phyloP scores from a whole-genome alignment of 2,329 filamentous ascomycete species.

The Arthroderma uncinatum region DNA sequence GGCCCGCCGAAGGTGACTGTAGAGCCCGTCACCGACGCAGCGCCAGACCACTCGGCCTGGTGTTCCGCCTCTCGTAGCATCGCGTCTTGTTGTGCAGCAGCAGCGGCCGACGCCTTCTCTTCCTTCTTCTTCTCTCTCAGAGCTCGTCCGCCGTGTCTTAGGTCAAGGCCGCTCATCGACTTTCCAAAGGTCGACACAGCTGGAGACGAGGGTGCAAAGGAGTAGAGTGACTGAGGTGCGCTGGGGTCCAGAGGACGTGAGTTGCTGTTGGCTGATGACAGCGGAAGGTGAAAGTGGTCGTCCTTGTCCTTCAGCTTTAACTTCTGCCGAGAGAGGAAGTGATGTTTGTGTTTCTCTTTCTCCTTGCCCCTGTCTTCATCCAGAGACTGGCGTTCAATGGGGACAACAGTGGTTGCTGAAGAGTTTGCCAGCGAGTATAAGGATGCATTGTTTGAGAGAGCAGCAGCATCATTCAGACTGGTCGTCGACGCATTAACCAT shows the following conservation, averaged over 20 bases:
- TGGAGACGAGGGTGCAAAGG: conserved; percentile 54
- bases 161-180: conserved; percentile 67
- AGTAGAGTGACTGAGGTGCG: conserved; percentile 53
- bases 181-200: conserved; percentile 59
- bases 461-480: conserved; percentile 45
- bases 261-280: conserved; percentile 56
- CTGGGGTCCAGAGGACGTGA: conserved; percentile 53
- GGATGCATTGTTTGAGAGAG: conserved; percentile 34
- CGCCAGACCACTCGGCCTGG: conserved; percentile 25
- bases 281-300: conserved; percentile 45
- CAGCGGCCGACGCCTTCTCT: conserved; percentile 41
- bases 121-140: conserved; percentile 72
- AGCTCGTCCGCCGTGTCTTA: conserved; percentile 64
- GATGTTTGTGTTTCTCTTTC: conserved; percentile 43
- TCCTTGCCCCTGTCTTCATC: conserved; percentile 34
- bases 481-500: conserved; percentile 51
- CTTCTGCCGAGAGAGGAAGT: conserved; percentile 56
- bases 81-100: conserved; percentile 7
- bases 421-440: conserved; percentile 52
- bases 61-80: conserved; percentile 23
- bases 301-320: conserved; percentile 53
- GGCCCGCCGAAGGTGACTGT: conserved; percentile 22
- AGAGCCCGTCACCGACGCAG: conserved; percentile 19
- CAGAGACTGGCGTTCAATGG: conserved; percentile 29
- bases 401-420: conserved; percentile 51